Base-by-base conservation (phyloP, 441 rosid species). In the Pelargonium australe region DNA sequence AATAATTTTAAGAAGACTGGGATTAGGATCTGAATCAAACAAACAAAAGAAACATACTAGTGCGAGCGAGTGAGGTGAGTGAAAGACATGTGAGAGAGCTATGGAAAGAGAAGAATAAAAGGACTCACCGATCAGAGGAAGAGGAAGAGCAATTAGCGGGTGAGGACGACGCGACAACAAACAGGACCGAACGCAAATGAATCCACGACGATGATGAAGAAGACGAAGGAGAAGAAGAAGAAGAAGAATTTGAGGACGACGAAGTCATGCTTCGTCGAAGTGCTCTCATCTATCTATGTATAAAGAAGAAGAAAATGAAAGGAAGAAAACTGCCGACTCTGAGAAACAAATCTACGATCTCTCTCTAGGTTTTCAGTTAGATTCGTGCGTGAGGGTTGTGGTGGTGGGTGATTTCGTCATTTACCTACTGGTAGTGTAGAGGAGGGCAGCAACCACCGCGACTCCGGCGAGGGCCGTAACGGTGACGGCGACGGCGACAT, bases 171-270 rank as follows among this genome's bases (percentile, higher is more conserved):
- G 84, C 86, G 66, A 86, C 92, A 64, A 94, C 83, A 73, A 91
- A 85, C 12, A 94, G 89, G 76, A 91, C 95, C 49, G 95, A 91
- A 62, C 98, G 89, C 76, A 93, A 81, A 74, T 89, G 93, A 84
- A 86, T 76, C 98, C 98, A 94, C 70, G 97, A 86, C 2, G 94
- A 87, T 0, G 90, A 44, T 0, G 49, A 82, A 0, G 87, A 71
- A 1, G 88, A 79, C 40, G 85, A 82, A n/a, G 91, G 80, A 72
- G 91, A 80, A 44, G 97, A 81, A 64, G 97, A 81, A 64, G 97
- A 77, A 10, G 79, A 79, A 70, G 84, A 85, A 7, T 92, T 86
- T 37, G 95, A 83, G 34, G 95, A 82, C 34, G 95, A 85, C 73
- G 94, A 77, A 80, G 97, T 89, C 69, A 88, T 91, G 82, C 90